Conservation (phyloP, 2,329 filamentous ascomycete species). For the Botryosphaeria dothidea region DNA sequence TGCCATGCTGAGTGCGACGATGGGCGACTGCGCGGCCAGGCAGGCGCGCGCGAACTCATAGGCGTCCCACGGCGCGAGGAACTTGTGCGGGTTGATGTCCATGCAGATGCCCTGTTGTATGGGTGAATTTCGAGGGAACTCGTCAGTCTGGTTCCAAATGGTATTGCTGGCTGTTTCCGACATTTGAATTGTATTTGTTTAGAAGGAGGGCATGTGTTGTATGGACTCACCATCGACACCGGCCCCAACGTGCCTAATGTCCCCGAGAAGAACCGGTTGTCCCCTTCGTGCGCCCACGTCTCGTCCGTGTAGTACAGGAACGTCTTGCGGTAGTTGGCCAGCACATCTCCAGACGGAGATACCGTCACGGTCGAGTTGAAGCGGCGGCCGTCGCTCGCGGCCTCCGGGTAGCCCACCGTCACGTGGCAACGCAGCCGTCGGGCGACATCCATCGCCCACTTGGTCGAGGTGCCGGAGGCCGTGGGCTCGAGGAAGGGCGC, state of each 20-base stretch:
- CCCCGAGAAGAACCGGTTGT: constrained; percentile 37
- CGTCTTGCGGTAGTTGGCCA: constrained; percentile 63
- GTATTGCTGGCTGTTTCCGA: too few species aligned
- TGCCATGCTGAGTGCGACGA: constrained; percentile 75
- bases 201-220: too few species aligned
- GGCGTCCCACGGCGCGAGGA: constrained; percentile 57
- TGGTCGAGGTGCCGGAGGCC: constrained; percentile 64
- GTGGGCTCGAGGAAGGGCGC: constrained; percentile 67
- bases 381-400: constrained; percentile 25
- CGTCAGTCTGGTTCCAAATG: too few species aligned
- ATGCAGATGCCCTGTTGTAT: constrained; percentile 49
- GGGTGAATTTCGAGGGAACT: not conserved
- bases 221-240: constrained; percentile 24
- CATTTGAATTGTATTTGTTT: too few species aligned
- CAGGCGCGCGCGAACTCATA: constrained; percentile 63
- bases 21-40: constrained; percentile 55
- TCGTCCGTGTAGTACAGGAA: constrained; percentile 70
- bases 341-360: constrained; percentile 53
- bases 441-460: constrained; percentile 71
- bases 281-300: constrained; percentile 61
- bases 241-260: constrained; percentile 36
- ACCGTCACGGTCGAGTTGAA: constrained; percentile 64
- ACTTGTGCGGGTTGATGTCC: constrained; percentile 65
- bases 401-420: constrained; percentile 72
- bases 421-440: constrained; percentile 68